A percentile compares a stretch with the other conserved stretches of the same genome.
Conservation (phyloP, 2,329 filamentous ascomycete species). For the Apiospora kogelbergensis region DNA sequence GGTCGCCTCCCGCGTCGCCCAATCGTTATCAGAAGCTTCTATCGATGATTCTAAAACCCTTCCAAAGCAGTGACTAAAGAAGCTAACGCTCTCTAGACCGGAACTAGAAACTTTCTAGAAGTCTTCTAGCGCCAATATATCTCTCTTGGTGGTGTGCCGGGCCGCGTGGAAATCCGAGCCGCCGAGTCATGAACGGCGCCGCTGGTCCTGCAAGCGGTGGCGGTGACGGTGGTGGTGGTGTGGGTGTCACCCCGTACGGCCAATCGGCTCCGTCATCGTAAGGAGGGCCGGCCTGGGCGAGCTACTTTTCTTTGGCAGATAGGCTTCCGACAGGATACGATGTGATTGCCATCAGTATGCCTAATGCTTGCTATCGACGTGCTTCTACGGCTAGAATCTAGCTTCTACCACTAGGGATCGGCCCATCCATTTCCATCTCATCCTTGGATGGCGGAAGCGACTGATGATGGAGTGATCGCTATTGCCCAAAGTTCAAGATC, state of each 20-base stretch:
- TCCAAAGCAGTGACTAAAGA: neutral
- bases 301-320: neutral
- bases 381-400: neutral
- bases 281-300: neutral
- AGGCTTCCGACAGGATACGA: neutral
- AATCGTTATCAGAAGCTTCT: neutral
- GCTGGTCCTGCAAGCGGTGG: neutral
- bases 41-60: neutral
- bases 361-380: neutral
- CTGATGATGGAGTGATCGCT: neutral
- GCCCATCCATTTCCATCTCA: neutral
- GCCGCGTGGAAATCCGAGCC: neutral
- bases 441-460: neutral
- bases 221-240: neutral
- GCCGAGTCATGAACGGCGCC: conserved; percentile 1
- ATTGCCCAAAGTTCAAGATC: neutral
- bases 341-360: neutral
- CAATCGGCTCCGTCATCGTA: conserved; percentile 1
- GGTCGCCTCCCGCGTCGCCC: neutral
- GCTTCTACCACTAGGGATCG: neutral
- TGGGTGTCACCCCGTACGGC: neutral
- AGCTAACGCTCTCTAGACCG: neutral
- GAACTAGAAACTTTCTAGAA: neutral
- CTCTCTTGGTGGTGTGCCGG: neutral
- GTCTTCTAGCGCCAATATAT: neutral